Percentiles rank a stretch among this genome's conserved stretches.
These are phyloP conservation scores for Candida stauntonica DNA, from an alignment of 805 yeast genomes.

Conservation along the genomic window DNA sequence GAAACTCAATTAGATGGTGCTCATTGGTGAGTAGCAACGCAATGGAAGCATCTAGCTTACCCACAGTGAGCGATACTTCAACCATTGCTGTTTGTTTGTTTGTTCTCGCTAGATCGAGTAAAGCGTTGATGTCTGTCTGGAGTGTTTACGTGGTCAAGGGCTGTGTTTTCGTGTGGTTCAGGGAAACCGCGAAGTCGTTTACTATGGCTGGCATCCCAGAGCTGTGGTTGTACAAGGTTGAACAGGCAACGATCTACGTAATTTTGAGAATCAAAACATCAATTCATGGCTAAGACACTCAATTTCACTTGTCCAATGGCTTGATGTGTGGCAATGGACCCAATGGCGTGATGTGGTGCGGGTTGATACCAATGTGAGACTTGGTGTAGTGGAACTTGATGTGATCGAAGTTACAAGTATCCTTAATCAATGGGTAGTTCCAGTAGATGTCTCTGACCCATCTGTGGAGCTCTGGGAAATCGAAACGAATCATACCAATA, in stretches of 20 bases:
- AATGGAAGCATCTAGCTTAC: conserved; percentile 91
- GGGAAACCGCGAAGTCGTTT: too few relatives aligned
- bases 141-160: not conserved
- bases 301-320: conserved; percentile 31
- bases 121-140: not conserved
- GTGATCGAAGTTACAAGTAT: conserved; percentile 83
- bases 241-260: too few relatives aligned
- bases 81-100: conserved; percentile 44
- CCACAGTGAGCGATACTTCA: conserved; percentile 90
- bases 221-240: too few relatives aligned
- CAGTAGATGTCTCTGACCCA: conserved; percentile 87
- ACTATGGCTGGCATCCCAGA: too few relatives aligned
- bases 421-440: conserved; percentile 64
- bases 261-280: too few relatives aligned
- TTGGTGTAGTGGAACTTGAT: conserved; percentile 89
- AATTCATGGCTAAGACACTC: not conserved
- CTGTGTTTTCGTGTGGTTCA: not conserved
- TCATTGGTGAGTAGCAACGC: conserved; percentile 86
- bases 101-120: not conserved
- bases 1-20: conserved; percentile 93
- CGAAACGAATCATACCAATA: conserved; percentile 68
- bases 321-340: conserved; percentile 83
- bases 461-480: conserved; percentile 72
- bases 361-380: conserved; percentile 78
- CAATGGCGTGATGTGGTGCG: conserved; percentile 74